phyloP scores from a whole-genome alignment of 2,329 filamentous ascomycete genomes.

The Cordyceps farinosa region DNA sequence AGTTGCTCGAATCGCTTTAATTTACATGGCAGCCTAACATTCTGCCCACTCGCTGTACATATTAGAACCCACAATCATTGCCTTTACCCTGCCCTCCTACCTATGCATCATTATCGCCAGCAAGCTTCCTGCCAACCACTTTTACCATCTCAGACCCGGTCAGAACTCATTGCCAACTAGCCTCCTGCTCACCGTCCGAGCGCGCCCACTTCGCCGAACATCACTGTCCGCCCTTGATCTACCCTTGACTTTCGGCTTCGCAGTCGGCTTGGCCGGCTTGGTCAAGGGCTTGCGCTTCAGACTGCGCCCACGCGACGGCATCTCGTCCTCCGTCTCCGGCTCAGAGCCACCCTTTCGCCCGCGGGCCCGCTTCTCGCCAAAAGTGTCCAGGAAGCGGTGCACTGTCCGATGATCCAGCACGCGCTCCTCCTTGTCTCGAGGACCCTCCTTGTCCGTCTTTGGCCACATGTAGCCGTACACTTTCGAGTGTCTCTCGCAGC shows the following conservation, averaged over 20 bases:
- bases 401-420: slow-evolving; percentile 83
- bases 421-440: slow-evolving; percentile 65
- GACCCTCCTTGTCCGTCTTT: slow-evolving; percentile 80
- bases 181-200: slow-evolving; percentile 11
- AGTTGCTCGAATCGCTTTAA: background rate
- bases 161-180: background rate
- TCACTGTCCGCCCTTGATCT: background rate
- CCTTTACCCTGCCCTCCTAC: background rate
- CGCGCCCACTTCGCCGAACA: slow-evolving; percentile 14
- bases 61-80: background rate
- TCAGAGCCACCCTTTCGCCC: slow-evolving; percentile 36
- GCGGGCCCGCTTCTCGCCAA: slow-evolving; percentile 60
- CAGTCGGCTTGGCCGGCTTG: slow-evolving; percentile 20
- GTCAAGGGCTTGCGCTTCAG: slow-evolving; percentile 23
- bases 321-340: slow-evolving; percentile 26
- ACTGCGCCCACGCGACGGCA: slow-evolving; percentile 26
- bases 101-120: background rate
- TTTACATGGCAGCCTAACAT: background rate
- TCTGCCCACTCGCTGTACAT: slow-evolving; percentile 11
- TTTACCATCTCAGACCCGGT: too few species aligned
- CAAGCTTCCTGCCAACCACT: background rate
- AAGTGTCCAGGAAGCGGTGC: slow-evolving; percentile 73
- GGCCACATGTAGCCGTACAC: slow-evolving; percentile 95
- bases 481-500: slow-evolving; percentile 93
- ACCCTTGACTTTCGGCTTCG: background rate